Base-by-base conservation (phyloP, 441 rosid species). In the Brassica hybrid region DNA sequence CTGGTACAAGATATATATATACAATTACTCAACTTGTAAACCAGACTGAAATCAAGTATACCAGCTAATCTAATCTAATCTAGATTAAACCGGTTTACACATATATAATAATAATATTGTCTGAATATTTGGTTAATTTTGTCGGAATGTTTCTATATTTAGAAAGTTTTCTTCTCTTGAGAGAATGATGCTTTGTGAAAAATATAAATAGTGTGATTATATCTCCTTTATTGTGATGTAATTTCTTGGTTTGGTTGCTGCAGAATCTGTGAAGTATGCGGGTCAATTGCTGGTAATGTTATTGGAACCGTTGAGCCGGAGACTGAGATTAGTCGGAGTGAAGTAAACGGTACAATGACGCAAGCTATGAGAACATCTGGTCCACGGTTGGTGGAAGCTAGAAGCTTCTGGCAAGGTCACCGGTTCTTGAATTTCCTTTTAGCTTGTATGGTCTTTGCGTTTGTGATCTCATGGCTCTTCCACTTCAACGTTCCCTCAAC, bases 391-490 rank as follows among this genome's bases (percentile, higher is more conserved):
- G 61, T 6, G 1, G 81, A 73, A 76, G 72, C 69, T 68, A 76
- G 81, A 70, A 81, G 76, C 81, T 76, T 76, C 32, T 81, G 84
- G 84, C 84, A 76, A 65, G 84, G 84, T 11, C 86, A 84, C 18
- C 36, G 86, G 66, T 84, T 84, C 76, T 77, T 84, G 79, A 84
- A 81, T 72, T 84, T 84, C 67, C 76, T 84, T 50, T 73, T 84
- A 13, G 86, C 84, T 43, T 78, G 84, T 64, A 79, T 84, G 81
- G 80, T 84, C 65, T 84, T 84, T 64, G 86, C 83, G 5, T 84
- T 81, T 74, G 83, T 84, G 4, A 84, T 84, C 72, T 81, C 94
- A 12, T 89, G 91, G 94, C 88, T 89, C 64, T 86, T 84, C 68
- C 86, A 79, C 79, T 81, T 84, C 79, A 79, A 84, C 56, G 83